Evolutionary conservation across 78 protist species (phyloP).

Genomic region (Corallochytrium limacisporum): DNA sequence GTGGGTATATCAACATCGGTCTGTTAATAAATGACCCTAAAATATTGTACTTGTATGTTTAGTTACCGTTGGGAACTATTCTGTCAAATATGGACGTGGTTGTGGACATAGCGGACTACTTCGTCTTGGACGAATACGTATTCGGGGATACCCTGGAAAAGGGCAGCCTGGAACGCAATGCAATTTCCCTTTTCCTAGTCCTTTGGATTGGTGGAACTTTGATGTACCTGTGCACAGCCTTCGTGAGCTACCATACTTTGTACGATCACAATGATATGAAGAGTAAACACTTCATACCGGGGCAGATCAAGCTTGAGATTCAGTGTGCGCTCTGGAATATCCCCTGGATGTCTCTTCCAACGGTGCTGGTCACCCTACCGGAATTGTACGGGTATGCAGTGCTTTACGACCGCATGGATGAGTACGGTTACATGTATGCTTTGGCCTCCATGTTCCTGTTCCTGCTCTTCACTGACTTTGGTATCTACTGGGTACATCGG

Average conservation of each 20-base stretch:
- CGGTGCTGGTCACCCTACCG: background rate
- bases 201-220: background rate
- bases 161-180: too few species aligned
- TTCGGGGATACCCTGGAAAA: too few species aligned
- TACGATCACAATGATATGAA: background rate
- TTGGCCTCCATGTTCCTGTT: background rate
- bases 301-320: background rate
- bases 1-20: too few species aligned
- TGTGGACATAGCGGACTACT: background rate
- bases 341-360: conserved; percentile 11
- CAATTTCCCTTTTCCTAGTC: background rate
- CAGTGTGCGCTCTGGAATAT: too few species aligned
- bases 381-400: conserved; percentile 14
- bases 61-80: too few species aligned
- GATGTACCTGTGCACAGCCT: background rate
- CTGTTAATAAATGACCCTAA: too few species aligned
- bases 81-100: too few species aligned
- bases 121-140: background rate
- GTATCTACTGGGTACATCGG: conserved; percentile 67
- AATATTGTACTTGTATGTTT: too few species aligned
- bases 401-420: conserved; percentile 21
- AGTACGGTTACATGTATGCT: background rate
- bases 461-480: conserved; percentile 48
- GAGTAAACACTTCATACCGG: background rate
- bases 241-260: background rate